Evolutionary conservation across 1,139 yeast genomes (phyloP), one percentile per base, ranked within the genome.

Genomic region (Nakaseomyces kungkrabaensis): DNA sequence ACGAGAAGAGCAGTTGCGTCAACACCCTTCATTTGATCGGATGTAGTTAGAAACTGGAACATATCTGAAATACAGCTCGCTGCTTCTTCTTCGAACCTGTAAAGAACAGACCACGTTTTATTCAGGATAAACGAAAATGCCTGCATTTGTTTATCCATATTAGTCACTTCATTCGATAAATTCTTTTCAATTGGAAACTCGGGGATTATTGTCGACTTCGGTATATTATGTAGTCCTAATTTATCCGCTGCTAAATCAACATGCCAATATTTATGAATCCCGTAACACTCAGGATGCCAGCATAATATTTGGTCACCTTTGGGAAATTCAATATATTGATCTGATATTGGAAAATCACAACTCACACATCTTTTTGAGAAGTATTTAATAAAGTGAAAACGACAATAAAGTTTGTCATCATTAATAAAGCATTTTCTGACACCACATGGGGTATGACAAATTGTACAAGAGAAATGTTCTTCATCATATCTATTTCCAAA

Each of bases 241-340:
- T 78, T 71, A 51, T 77, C 82, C 0, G 85, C 77, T 3, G 82
- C 75, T n/a, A 89, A 73, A 52, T 83, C 78, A 27, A 90, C 96
- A 62, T 88, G 90, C 98, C 98, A 94, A 62, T 89, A 90, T 65
- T 90, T 90, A 71, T 86, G 90, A 47, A 92, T 95, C 90, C 94
- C 94, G 65, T 89, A 94, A 71, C 98, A 94, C 66, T 94, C 98
- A 3, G 97, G 97, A 67, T 94, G 99, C 98, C 98, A 94, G 63
- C 89, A 96, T 65, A 90, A 96, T 56, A 85, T 85, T 58, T 85
- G 77, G n/a, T 97, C 97, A 46, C 96, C 96, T 57, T 95, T 76
- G 56, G 81, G 87, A 46, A 92, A 79, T 66, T 92, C 97, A 37
- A 90, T 96, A 68, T 89, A 92, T 65, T 92, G 97, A 61, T 90